phyloP scores from a whole-genome alignment of 2,329 filamentous ascomycete genomes.

The Aspergillus viridinutans region DNA sequence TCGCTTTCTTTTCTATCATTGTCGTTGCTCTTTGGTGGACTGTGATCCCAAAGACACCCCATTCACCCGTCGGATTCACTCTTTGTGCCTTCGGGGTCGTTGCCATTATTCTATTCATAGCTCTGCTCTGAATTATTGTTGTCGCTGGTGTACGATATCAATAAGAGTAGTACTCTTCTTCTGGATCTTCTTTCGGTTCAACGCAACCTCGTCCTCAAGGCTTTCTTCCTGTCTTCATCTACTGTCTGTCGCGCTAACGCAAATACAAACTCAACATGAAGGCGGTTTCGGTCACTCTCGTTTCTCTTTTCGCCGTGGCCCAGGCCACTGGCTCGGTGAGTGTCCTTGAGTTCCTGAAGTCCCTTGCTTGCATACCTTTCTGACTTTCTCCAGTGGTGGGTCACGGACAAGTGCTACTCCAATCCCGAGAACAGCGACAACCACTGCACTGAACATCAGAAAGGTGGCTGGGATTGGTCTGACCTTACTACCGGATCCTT shows the following conservation, averaged over 20 bases:
- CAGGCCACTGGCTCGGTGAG: slow-evolving; percentile 43
- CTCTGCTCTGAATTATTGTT: slow-evolving; percentile 9
- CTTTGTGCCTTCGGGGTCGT: slow-evolving; percentile 9
- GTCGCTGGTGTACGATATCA: slow-evolving; percentile 15
- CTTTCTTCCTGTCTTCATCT: slow-evolving; percentile 1
- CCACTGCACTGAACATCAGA: slow-evolving; percentile 68
- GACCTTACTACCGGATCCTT: slow-evolving; percentile 61
- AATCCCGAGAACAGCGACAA: slow-evolving; percentile 72
- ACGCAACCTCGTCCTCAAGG: not conserved
- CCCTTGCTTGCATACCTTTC: not conserved
- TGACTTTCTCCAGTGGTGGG: slow-evolving; percentile 41
- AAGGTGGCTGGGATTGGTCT: slow-evolving; percentile 67
- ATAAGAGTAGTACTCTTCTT: slow-evolving; percentile 19
- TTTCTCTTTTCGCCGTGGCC: slow-evolving; percentile 45
- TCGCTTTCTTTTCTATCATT: slow-evolving; percentile 17
- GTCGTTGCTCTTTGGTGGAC: slow-evolving; percentile 22
- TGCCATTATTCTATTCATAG: slow-evolving; percentile 2
- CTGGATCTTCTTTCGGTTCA: slow-evolving; percentile 26
- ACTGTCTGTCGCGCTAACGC: slow-evolving; percentile 23
- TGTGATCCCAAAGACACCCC: slow-evolving; percentile 34
- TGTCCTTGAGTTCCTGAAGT: slow-evolving; percentile 11
- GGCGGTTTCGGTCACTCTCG: slow-evolving; percentile 21
- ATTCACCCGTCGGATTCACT: slow-evolving; percentile 29
- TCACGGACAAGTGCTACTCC: slow-evolving; percentile 53
- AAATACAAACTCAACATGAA: slow-evolving; percentile 26